Conservation (phyloP, 192 early-diverging fungal species). For the Neocallimastix lanati region DNA sequence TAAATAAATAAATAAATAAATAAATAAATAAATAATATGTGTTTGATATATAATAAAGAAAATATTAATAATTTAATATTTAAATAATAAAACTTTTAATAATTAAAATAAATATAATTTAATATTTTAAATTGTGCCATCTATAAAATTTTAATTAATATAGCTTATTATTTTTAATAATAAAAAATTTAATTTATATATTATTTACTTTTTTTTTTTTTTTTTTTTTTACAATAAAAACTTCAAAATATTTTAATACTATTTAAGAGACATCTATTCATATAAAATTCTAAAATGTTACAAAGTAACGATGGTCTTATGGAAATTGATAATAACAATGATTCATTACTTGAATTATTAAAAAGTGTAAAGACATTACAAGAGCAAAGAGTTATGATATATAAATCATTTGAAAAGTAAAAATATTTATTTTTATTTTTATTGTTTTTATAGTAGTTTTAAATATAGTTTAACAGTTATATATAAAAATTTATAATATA, state of each 20-base stretch:
- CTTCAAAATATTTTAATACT: no score
- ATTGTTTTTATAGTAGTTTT: neutral
- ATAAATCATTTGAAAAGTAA: neutral
- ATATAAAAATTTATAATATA: no score
- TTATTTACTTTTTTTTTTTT: no score
- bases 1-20: no score
- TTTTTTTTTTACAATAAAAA: no score
- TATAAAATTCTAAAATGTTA: conserved; percentile 8
- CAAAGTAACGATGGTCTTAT: neutral
- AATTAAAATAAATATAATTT: no score
- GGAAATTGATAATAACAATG: neutral
- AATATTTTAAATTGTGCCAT: no score
- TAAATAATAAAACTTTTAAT: no score
- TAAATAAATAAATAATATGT: neutral
- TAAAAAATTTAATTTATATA: no score
- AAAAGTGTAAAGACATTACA: neutral
- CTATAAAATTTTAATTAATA: no score
- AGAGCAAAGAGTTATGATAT: neutral
- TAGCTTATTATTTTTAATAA: no score
- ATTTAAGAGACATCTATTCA: conserved; percentile 27
- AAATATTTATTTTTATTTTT: neutral
- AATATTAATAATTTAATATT: neutral
- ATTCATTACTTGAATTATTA: neutral
- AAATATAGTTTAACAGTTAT: no score
- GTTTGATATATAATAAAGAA: neutral